Percentiles rank a stretch among this genome's conserved stretches.
These are phyloP conservation scores for Carex parvula DNA, from an alignment of 176 grass and related monocot species.

Conservation along the genomic window DNA sequence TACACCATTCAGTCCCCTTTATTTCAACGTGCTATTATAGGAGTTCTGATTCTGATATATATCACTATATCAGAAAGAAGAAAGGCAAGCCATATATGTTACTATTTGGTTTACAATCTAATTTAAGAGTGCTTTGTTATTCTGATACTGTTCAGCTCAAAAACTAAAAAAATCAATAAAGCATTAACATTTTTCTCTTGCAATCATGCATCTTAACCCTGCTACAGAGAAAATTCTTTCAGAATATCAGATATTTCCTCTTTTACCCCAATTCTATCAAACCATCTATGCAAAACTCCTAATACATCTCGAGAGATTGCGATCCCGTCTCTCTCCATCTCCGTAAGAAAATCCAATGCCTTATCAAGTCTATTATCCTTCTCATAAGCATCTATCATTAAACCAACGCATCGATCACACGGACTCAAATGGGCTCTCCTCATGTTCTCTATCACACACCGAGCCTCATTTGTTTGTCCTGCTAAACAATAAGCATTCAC, in stretches of 20 bases:
- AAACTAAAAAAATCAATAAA: neutral
- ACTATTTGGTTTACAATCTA: neutral
- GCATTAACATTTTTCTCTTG: neutral
- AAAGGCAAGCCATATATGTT: neutral
- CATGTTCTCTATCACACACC: slow-evolving; percentile 63
- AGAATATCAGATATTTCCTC: slow-evolving; percentile 60
- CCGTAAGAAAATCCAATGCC: slow-evolving; percentile 62
- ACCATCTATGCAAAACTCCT: slow-evolving; percentile 56
- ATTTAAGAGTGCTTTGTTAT: neutral
- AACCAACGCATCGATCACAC: slow-evolving; percentile 48
- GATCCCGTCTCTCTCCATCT: slow-evolving; percentile 55
- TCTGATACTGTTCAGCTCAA: neutral
- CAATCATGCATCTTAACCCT: neutral
- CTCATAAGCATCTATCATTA: slow-evolving; percentile 55
- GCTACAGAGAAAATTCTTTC: slow-evolving; percentile 22
- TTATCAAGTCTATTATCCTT: slow-evolving; percentile 42
- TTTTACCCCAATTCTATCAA: slow-evolving; percentile 55
- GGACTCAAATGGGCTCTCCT: slow-evolving; percentile 36
- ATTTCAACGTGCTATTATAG: too few species aligned
- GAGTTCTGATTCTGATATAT: too few species aligned
- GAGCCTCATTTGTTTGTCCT: slow-evolving; percentile 27
- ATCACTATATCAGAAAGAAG: neutral
- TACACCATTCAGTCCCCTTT: too few species aligned
- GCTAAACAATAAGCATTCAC: slow-evolving; percentile 76
- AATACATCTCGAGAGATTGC: slow-evolving; percentile 49